Evolutionary conservation across 2,329 filamentous ascomycete species (phyloP), one percentile per base, ranked within the genome.

Genomic region (Xylaria sp.): DNA sequence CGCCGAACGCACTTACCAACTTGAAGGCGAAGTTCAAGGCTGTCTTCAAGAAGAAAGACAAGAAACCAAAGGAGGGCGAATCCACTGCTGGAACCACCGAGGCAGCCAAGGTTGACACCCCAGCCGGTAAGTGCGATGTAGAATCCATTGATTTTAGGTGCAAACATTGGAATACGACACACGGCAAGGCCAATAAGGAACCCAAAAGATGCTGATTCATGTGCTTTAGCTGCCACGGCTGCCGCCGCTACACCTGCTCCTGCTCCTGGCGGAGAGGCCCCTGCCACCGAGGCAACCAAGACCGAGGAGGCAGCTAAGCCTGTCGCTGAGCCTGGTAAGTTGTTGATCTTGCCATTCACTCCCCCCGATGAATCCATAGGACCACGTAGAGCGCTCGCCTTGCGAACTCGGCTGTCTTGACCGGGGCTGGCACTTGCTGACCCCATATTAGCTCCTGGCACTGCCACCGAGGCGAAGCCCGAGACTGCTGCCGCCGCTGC

Each of bases 21-120:
- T 72, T 88, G 72, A 86, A 85, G 83, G 80, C 78, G 75, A 87
- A 86, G 83, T 76, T 88, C 76, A 85, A 84, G 82, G 79, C 80
- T 70, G 78, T 53, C 63, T 74, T 73, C 53, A 65, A 70, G 63
- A 74, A 72, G 68, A 63, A 69, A 25, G 74, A 74, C 68, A 75
- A 71, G 52, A 71, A 72, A 43, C 4, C 62, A 25, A 71, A 72
- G 64, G 69, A 71, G 71, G 69, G 74, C 52, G 70, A 70, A 52
- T 64, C 75, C 28, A 65, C 72, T 36, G 78, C 73, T 39, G 70
- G 72, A 45, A 12, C 61, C 34, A 60, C 67, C n/a, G 62, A 60
- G 30, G 56, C 60, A 10, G 13, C 60, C 50, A 77, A 78, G 52
- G 69, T 78, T 34, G 76, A 69, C 13, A 70, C 72, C 45, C 57